Percentiles rank a stretch among this genome's conserved stretches.
These are phyloP conservation scores for Exophiala bonariae DNA, from an alignment of 2,329 filamentous ascomycete species.

Conservation along the genomic window DNA sequence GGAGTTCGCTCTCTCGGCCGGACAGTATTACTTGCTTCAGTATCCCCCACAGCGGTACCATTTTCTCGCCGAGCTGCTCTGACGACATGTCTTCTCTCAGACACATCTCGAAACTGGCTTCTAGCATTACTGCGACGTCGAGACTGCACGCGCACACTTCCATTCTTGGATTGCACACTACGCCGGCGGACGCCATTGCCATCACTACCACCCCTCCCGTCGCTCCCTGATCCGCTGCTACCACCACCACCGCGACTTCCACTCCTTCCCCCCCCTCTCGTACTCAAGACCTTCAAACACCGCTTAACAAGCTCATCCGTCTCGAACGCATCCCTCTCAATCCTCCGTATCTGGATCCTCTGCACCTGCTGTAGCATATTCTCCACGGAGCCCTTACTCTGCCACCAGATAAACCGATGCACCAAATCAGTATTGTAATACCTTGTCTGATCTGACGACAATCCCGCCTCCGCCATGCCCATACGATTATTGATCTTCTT, in stretches of 20 bases:
- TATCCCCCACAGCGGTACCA: neutral
- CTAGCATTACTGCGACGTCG: conserved; percentile 9
- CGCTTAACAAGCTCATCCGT: conserved; percentile 21
- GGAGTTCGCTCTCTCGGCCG: conserved; percentile 11
- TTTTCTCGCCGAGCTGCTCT: neutral
- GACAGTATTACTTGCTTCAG: conserved; percentile 8
- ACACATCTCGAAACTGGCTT: conserved; percentile 7
- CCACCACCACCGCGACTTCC: conserved; percentile 7
- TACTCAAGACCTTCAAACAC: conserved; percentile 8
- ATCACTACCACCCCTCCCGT: conserved; percentile 10
- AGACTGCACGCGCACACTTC: conserved; percentile 8
- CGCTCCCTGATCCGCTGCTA: neutral
- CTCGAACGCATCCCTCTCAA: conserved; percentile 25
- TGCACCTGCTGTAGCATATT: conserved; percentile 22
- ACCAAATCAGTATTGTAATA: conserved; percentile 25
- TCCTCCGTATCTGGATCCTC: conserved; percentile 25
- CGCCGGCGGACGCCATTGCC: conserved; percentile 8
- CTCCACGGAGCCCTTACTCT: conserved; percentile 15
- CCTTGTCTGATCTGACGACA: conserved; percentile 15
- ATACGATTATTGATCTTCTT: conserved; percentile 17
- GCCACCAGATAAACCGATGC: conserved; percentile 27
- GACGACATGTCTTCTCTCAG: conserved; percentile 6
- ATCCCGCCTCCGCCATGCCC: conserved; percentile 19
- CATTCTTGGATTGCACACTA: conserved; percentile 13
- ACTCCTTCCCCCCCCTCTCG: conserved; percentile 13